phyloP scores from a whole-genome alignment of 495 filamentous ascomycete species.

The Neurospora sp. region DNA sequence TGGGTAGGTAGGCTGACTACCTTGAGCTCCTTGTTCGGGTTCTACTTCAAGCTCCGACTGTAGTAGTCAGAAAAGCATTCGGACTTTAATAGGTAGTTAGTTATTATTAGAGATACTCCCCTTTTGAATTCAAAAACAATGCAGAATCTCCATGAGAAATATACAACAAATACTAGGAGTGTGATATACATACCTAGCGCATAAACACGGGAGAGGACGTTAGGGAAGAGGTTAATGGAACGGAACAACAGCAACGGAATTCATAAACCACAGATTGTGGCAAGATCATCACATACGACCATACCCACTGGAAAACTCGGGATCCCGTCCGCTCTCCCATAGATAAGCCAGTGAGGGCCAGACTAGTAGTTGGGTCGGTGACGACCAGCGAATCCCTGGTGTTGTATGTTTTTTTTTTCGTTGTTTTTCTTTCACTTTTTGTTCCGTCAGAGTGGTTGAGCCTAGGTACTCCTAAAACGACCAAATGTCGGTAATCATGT shows the following conservation, averaged over 20 bases:
- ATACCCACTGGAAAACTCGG: slow-evolving; percentile 10
- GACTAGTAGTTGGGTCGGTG: slow-evolving; percentile 38
- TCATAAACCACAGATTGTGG: background rate
- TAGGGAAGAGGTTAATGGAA: background rate
- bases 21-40: background rate
- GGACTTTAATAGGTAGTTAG: background rate
- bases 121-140: background rate
- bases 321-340: slow-evolving; percentile 44
- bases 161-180: background rate
- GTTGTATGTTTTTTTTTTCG: slow-evolving; percentile 29
- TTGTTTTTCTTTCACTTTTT: no score
- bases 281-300: background rate
- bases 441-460: no score
- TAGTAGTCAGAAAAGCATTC: background rate
- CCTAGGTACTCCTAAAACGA: no score
- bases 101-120: background rate
- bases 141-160: background rate
- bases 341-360: slow-evolving; percentile 25
- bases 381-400: slow-evolving; percentile 32
- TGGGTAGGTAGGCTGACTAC: background rate
- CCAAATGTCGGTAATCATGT: no score
- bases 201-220: background rate
- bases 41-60: background rate
- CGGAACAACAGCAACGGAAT: background rate
- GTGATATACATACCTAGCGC: background rate